Evolutionary conservation across 768 basidiomycete genomes (phyloP), one percentile per base, ranked within the genome.

Genomic region (Termitomyces sp.): DNA sequence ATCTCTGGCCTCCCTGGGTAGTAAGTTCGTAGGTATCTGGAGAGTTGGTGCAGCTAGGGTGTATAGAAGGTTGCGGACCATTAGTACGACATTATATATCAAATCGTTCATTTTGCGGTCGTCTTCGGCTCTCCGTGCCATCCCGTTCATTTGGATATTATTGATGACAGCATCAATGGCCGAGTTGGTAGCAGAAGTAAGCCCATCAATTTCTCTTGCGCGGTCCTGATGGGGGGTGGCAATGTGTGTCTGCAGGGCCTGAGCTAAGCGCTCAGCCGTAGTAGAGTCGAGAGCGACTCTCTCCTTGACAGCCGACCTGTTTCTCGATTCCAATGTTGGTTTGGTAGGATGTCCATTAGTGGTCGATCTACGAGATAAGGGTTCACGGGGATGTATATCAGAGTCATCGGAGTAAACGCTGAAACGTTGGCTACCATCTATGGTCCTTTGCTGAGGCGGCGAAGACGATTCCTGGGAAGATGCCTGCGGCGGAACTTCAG

Each of bases 351-450:
- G 70, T 55, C 70, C 71, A 58, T 72, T 73, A 52, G 65, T 62
- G 44, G 66, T 66, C 36, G 69, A 70, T 49, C 67, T 65, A 47
- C 68, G 70, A 48, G 69, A 60, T 35, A 63, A 43, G 28, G 60
- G 66, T 38, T 81, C 80, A 4, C 75, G 64, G 5, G 84, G 85
- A 33, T 86, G 81, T 38, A 89, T 75, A 53, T 88, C 89, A 10
- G 90, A 93, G 67, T 89, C 87, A 66, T 94, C 92, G 10, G 91
- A 93, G 67, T 87, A 85, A 35, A 86, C 82, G 67, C 91, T 91
- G 55, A 81, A 72, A 55, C 82, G 81, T 30, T 75, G 75, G 48
- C 68, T 74, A 56, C 71, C 66, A 20, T 71, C 71, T 33, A 72
- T 71, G 55, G 72, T 73, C 36, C 59, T 67, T 23, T 75, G 72